Evolutionary conservation across 2,329 filamentous ascomycete genomes (phyloP), one percentile per base, ranked within the genome.

Genomic region (Penicillium sp.): DNA sequence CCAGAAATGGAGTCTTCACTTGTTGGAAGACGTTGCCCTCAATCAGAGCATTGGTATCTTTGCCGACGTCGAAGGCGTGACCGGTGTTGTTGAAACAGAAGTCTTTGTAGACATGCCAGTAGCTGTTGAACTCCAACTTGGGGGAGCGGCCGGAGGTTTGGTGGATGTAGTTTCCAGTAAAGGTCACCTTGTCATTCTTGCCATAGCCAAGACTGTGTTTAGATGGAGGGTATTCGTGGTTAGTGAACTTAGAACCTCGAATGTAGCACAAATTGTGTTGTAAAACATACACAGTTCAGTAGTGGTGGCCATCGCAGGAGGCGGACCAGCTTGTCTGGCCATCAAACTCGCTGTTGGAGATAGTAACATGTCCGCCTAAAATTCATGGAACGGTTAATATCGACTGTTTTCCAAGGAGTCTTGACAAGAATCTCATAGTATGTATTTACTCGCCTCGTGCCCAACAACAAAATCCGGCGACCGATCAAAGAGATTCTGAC

Each of bases 161-260:
- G 76, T 85, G 81, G 67, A 87, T 75, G 75, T 85, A 86, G 78
- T 87, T 87, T 66, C 78, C 77, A 73, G 83, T 82, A 70, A 87
- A 74, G 60, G 85, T 87, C 65, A 86, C 76, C 61, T 81, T 67
- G 70, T 87, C 85, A 68, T 76, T 78, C 58, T 79, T 77, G 31
- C 84, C 84, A 50, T 79, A 81, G 60, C 85, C 78, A 73, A 84
- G 83, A 14, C 68, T 70, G 54, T 11, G 3, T 24, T 16, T 16
- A 2, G 2, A 10, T 31, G 31, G 24, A 27, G 7, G 31, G 7
- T 31, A 10, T 31, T 31, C 31, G 31, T 27, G 31, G 31, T 31
- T 31, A 31, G 31, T 31, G 2, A 24, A 22, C 40, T 5, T 18
- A 41, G n/a, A 11, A 11, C 9, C 16, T 2, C 5, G 19, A 16